Evolutionary conservation across 2,329 filamentous ascomycete species (phyloP).

Genomic region (Seiridium unicorne): DNA sequence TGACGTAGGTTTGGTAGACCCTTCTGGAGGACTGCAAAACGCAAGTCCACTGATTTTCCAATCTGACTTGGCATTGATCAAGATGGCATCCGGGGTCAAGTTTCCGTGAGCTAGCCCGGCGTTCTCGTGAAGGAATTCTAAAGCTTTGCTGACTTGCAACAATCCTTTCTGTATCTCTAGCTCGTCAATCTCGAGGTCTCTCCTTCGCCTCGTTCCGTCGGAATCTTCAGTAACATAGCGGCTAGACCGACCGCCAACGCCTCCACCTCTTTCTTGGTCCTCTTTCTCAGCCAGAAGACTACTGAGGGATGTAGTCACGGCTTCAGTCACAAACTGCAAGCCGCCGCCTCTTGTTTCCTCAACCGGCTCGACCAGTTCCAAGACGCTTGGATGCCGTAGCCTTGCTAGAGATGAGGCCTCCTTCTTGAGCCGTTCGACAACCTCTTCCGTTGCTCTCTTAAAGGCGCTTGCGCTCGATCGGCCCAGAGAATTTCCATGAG

Average conservation of each 20-base stretch:
- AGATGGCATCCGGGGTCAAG: conserved; percentile 86
- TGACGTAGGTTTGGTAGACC: conserved; percentile 70
- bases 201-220: conserved; percentile 68
- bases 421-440: conserved; percentile 85
- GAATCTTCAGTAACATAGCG: conserved; percentile 79
- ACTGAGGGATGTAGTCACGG: conserved; percentile 84
- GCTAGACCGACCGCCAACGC: conserved; percentile 68
- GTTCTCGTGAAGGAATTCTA: conserved; percentile 95
- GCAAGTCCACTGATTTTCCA: conserved; percentile 98
- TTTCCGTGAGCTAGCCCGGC: conserved; percentile 93
- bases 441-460: conserved; percentile 83
- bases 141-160: conserved; percentile 86
- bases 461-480: conserved; percentile 65
- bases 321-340: conserved; percentile 92
- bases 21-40: conserved; percentile 80
- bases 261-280: conserved; percentile 71
- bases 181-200: conserved; percentile 92
- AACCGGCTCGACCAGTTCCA: conserved; percentile 91
- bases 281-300: conserved; percentile 85
- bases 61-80: conserved; percentile 96
- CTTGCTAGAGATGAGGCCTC: conserved; percentile 88
- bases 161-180: conserved; percentile 96
- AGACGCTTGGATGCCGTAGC: conserved; percentile 83
- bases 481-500: conserved; percentile 60
- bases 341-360: conserved; percentile 91